phyloP scores from a whole-genome alignment of 1,284 basidiomycete genomes.

The Violaceomyces palustris region DNA sequence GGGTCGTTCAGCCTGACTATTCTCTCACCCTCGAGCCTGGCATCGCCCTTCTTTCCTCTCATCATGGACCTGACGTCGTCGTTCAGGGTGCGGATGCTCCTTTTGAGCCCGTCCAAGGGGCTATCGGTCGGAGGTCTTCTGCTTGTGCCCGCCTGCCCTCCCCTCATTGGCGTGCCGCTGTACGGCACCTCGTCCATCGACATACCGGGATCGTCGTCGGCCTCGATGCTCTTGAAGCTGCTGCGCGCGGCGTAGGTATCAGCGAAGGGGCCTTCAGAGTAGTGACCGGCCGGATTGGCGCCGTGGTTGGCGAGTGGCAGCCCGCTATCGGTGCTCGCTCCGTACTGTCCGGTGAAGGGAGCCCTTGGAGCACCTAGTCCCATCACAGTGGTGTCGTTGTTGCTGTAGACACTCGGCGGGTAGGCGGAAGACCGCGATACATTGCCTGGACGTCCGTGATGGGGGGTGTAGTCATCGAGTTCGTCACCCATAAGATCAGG shows the following conservation, averaged over 20 bases:
- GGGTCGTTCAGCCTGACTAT: conserved; percentile 45
- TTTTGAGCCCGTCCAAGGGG: conserved; percentile 26
- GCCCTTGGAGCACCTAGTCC: conserved; percentile 18
- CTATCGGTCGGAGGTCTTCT: conserved; percentile 27
- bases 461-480: conserved; percentile 18
- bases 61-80: conserved; percentile 30
- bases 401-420: conserved; percentile 14
- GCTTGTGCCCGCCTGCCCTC: conserved; percentile 9
- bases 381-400: conserved; percentile 22
- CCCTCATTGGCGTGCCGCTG: neutral
- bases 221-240: conserved; percentile 47
- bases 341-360: conserved; percentile 14
- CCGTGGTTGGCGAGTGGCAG: conserved; percentile 27
- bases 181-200: conserved; percentile 9
- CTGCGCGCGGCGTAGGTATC: conserved; percentile 32
- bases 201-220: conserved; percentile 40
- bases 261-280: conserved; percentile 30
- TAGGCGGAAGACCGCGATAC: too few relatives aligned
- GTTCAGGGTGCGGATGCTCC: conserved; percentile 24
- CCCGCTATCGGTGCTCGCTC: conserved; percentile 31
- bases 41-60: conserved; percentile 20
- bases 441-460: too few relatives aligned
- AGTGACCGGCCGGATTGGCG: conserved; percentile 30
- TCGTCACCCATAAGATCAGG: conserved; percentile 45
- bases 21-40: conserved; percentile 35